These are phyloP conservation scores for Akanthomyces dipterigenus DNA, from an alignment of 2,329 filamentous ascomycete genomes.

Conservation along the genomic window DNA sequence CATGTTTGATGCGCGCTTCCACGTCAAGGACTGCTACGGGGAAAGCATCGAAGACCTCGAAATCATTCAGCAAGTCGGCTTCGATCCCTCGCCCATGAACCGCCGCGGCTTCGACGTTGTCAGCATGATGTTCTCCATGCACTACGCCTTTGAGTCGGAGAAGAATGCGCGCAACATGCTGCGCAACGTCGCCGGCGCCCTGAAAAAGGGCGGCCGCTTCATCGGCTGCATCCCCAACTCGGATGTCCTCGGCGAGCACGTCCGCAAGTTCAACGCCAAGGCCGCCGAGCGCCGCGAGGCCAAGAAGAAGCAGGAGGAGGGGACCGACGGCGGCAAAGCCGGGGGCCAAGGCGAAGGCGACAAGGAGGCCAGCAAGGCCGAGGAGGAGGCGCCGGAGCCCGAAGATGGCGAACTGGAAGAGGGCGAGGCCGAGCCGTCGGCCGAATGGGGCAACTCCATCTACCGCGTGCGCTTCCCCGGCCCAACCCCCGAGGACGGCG, in stretches of 20 bases:
- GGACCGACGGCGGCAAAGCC: too few relatives aligned
- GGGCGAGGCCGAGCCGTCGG: conserved; percentile 54
- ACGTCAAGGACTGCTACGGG: conserved; percentile 87
- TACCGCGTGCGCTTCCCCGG: conserved; percentile 87
- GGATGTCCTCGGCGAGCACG: conserved; percentile 73
- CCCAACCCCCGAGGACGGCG: conserved; percentile 73
- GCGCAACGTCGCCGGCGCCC: conserved; percentile 77
- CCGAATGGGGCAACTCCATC: conserved; percentile 88
- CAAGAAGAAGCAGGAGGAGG: conserved; percentile 28
- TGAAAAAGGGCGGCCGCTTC: conserved; percentile 93
- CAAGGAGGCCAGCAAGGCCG: conserved; percentile 17
- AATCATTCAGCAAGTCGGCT: conserved; percentile 80
- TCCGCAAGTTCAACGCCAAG: conserved; percentile 66
- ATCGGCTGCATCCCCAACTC: conserved; percentile 97
- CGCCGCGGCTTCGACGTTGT: conserved; percentile 90
- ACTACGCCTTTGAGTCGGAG: conserved; percentile 95
- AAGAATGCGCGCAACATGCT: conserved; percentile 87
- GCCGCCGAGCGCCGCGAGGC: conserved; percentile 33
- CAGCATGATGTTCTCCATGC: conserved; percentile 99
- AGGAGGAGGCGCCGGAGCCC: conserved; percentile 18
- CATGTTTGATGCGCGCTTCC: conserved; percentile 80
- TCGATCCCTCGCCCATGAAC: conserved; percentile 67
- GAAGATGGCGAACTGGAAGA: conserved; percentile 49
- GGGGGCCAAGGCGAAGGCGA: conserved; percentile 3
- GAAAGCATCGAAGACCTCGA: conserved; percentile 75